Evolutionary conservation across 2,329 filamentous ascomycete species (phyloP).

Genomic region (Cordyceps militaris): DNA sequence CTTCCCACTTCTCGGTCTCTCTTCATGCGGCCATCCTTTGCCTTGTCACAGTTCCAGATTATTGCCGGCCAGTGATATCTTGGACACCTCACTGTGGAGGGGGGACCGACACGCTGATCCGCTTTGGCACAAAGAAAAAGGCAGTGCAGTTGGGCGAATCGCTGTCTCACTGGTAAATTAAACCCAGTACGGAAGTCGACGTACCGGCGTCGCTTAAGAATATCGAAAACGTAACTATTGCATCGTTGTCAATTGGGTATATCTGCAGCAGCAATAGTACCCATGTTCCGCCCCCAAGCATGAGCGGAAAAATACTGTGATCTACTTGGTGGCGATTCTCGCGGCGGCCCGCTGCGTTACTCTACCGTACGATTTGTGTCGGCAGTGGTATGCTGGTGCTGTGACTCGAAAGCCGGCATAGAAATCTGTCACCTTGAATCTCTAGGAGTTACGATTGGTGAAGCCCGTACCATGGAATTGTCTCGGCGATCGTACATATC

Average conservation of each 20-base stretch:
- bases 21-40: conserved; percentile 9
- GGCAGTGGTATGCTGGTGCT: neutral
- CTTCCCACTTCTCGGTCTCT: neutral
- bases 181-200: neutral
- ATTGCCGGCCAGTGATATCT: conserved; percentile 12
- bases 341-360: neutral
- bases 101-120: neutral
- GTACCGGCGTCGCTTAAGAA: neutral
- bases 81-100: neutral
- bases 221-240: neutral
- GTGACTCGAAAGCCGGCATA: neutral
- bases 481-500: conserved; percentile 6
- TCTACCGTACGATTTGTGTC: neutral
- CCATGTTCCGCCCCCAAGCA: conserved; percentile 10
- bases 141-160: neutral
- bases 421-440: neutral
- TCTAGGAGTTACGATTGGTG: neutral
- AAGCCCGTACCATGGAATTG: neutral
- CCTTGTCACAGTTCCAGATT: conserved; percentile 11
- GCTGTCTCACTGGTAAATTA: neutral
- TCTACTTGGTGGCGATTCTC: neutral
- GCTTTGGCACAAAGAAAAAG: neutral
- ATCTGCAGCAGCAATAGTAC: neutral
- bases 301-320: neutral
- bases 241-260: neutral